Evolutionary conservation across 495 filamentous ascomycete species (phyloP).

Genomic region (Letharia columbiana): DNA sequence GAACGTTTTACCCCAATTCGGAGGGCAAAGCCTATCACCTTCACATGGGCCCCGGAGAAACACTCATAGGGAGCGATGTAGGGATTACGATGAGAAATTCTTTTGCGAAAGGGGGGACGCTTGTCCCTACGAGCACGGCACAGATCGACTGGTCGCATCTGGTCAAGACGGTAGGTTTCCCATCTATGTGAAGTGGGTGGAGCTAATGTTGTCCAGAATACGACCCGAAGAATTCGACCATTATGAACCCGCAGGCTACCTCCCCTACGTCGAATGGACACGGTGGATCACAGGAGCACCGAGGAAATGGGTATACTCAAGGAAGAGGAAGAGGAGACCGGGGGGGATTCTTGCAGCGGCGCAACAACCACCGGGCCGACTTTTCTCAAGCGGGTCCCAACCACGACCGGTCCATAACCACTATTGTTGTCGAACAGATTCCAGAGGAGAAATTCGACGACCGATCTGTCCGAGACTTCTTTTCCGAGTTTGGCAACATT

Average conservation of each 20-base stretch:
- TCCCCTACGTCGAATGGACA: conserved; percentile 20
- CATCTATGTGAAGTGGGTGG: neutral
- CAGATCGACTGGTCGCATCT: conserved; percentile 45
- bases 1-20: conserved; percentile 13
- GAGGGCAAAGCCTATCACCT: conserved; percentile 9
- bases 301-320: conserved; percentile 37
- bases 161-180: conserved; percentile 41
- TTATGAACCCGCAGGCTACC: conserved; percentile 31
- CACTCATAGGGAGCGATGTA: conserved; percentile 51
- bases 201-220: conserved; percentile 55
- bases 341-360: conserved; percentile 31
- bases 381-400: conserved; percentile 72
- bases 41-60: neutral
- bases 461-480: conserved; percentile 65
- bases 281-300: conserved; percentile 24
- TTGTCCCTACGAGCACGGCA: conserved; percentile 79
- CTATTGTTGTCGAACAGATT: conserved; percentile 87
- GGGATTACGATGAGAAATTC: conserved; percentile 82
- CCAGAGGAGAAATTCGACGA: conserved; percentile 80
- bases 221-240: conserved; percentile 61
- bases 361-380: conserved; percentile 49
- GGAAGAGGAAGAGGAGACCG: conserved; percentile 41
- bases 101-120: conserved; percentile 69
- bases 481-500: conserved; percentile 75
- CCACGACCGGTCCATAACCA: conserved; percentile 62